Percentiles rank a stretch among this genome's conserved stretches.
Conservation (phyloP, 495 filamentous ascomycete genomes). For the Annulohypoxylon maeteangense region DNA sequence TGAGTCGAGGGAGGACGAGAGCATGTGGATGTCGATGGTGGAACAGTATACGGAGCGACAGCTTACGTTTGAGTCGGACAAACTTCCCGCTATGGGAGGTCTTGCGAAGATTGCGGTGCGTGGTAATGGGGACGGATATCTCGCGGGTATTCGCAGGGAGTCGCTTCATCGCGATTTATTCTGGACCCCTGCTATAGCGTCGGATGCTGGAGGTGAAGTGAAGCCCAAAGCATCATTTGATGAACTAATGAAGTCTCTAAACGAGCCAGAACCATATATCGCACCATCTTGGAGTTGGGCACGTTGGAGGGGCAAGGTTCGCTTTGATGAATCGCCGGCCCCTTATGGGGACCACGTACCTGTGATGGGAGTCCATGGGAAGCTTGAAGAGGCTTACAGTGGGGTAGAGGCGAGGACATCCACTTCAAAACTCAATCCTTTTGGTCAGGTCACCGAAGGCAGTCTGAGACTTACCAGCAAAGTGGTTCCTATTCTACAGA, state of each 20-base stretch:
- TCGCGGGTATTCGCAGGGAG: neutral
- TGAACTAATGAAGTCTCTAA: neutral
- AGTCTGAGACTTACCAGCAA: neutral
- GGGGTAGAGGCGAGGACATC: neutral
- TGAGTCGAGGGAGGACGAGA: neutral
- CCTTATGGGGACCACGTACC: slow-evolving; percentile 2
- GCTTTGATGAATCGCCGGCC: slow-evolving; percentile 1
- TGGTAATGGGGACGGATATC: neutral
- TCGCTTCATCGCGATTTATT: slow-evolving; percentile 5
- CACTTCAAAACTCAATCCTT: neutral
- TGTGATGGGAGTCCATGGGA: neutral
- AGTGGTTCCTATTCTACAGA: neutral
- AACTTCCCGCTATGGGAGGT: neutral
- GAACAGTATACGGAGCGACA: slow-evolving; percentile 4
- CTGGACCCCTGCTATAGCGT: neutral
- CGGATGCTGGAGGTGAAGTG: no score
- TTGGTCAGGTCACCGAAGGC: slow-evolving; percentile 1
- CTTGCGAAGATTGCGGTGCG: neutral
- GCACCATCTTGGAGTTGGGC: slow-evolving; percentile 8
- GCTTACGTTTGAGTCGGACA: slow-evolving; percentile 4
- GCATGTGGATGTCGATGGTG: slow-evolving; percentile 7
- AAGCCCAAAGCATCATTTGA: neutral
- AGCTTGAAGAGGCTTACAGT: neutral
- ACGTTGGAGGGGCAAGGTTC: neutral
- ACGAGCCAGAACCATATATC: neutral